phyloP scores from a whole-genome alignment of 1,284 basidiomycete species.

The Amylostereum areolatum region DNA sequence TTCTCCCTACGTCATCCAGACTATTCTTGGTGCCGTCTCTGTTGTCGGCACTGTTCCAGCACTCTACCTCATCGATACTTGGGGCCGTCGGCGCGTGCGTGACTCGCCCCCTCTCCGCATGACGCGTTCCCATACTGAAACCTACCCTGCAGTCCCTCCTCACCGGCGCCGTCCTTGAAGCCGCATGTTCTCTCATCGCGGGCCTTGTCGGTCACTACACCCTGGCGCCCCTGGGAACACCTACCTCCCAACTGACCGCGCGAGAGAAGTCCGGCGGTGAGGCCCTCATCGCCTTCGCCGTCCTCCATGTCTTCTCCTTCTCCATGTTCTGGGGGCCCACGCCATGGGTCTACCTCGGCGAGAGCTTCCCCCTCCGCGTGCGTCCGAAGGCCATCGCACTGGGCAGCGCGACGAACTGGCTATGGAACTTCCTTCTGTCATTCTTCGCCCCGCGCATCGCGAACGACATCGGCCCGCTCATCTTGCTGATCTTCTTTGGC shows the following conservation, averaged over 20 bases:
- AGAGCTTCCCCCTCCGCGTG: conserved; percentile 69
- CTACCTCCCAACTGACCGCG: conserved; percentile 37
- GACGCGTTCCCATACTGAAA: conserved; percentile 1
- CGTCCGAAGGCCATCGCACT: conserved; percentile 72
- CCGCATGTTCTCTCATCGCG: conserved; percentile 58
- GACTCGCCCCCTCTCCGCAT: background rate
- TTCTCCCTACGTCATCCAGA: conserved; percentile 68
- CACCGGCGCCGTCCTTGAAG: conserved; percentile 60
- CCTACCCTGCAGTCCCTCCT: conserved; percentile 44
- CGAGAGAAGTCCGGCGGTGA: conserved; percentile 59
- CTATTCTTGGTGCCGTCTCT: conserved; percentile 65
- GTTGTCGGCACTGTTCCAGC: conserved; percentile 63
- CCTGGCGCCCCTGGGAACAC: conserved; percentile 49
- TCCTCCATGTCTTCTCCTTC: conserved; percentile 71
- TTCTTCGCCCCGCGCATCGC: conserved; percentile 70
- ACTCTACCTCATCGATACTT: conserved; percentile 57
- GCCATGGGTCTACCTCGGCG: conserved; percentile 60
- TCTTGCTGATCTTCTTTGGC: conserved; percentile 72
- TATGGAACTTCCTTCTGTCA: conserved; percentile 72
- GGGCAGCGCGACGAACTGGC: conserved; percentile 58
- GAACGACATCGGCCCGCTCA: conserved; percentile 64
- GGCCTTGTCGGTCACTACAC: conserved; percentile 69
- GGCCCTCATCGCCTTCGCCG: conserved; percentile 68
- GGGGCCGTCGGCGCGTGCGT: conserved; percentile 55
- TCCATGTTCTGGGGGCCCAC: conserved; percentile 71